Base-by-base conservation (phyloP, 2,329 filamentous ascomycete species). In the Paracorniculantispora psalliotae region DNA sequence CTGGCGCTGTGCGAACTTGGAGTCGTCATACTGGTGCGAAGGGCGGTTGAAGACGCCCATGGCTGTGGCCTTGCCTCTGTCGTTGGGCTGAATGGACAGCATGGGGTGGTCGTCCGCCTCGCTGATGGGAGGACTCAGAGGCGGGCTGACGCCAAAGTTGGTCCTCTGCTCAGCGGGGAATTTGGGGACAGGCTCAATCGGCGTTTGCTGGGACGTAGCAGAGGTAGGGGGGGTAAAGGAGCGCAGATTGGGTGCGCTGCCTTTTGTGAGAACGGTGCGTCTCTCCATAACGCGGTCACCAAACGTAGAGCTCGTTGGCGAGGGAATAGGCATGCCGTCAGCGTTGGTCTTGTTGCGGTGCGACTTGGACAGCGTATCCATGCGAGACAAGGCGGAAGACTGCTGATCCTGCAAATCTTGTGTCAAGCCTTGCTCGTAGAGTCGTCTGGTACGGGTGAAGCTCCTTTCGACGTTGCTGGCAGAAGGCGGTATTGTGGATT, bases 341-440 rank as follows among this genome's bases (percentile, higher is more conserved):
- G 81, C 79, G 1, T 83, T 85, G 30, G 81, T 74, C 21, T 76
- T 73, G 28, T 79, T 71, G 53, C 73, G 66, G 25, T 78, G 67
- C 15, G 88, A 86, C 60, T 87, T 84, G 26, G 86, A 86, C 53
- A 96, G 76, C 0, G 86, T 92, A 66, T 96, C 92, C 44, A 96
- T 82, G 43, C 91, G 83, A n/a, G 85, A 87, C 63, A 94, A 73
- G 0, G 90, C 85, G 2, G 89, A 90, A 3, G 83, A 82, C 67
- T 93, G 91, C 64, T 94, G 88, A 58, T 92, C 90, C 52, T 92
- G 87, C 13, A 90, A 79, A 62, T 94, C 87, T 66, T 92, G 88
- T 52, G 87, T 89, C 17, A 96, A 77, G 0, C 89, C 88, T 63
- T 91, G 90, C 63, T 96, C 92, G 67, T 96, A 97, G 1, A 96